Percentiles rank a stretch among this genome's conserved stretches.
phyloP scores from a whole-genome alignment of 1,284 basidiomycete species.

The Ceratobasidium sp. region DNA sequence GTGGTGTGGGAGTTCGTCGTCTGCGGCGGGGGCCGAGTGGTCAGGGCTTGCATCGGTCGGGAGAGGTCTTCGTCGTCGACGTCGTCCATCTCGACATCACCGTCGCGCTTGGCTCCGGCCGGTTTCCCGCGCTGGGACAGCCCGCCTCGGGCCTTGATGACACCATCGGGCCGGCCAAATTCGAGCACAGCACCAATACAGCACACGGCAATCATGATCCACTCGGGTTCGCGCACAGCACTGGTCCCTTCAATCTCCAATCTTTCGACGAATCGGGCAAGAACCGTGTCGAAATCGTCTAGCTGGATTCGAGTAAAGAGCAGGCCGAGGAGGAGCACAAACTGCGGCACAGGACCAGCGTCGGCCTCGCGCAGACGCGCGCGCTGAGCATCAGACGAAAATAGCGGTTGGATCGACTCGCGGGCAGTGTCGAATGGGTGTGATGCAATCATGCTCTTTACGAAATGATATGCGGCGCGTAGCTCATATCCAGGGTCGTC shows the following conservation, averaged over 20 bases:
- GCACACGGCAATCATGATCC: conserved; percentile 93
- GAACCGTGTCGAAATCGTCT: conserved; percentile 83
- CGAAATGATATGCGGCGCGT: conserved; percentile 89
- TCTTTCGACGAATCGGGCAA: conserved; percentile 85
- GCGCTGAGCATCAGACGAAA: conserved; percentile 73
- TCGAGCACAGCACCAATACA: conserved; percentile 86
- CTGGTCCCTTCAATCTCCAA: conserved; percentile 70
- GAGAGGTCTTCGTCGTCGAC: conserved; percentile 77
- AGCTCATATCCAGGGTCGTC: conserved; percentile 85
- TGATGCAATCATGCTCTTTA: conserved; percentile 92
- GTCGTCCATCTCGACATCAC: conserved; percentile 47
- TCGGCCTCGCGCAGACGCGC: conserved; percentile 67
- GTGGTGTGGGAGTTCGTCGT: conserved; percentile 60
- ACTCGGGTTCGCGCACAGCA: conserved; percentile 76
- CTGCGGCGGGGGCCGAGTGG: conserved; percentile 35
- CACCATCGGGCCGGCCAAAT: conserved; percentile 79
- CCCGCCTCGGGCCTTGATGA: conserved; percentile 57
- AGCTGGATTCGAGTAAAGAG: conserved; percentile 93
- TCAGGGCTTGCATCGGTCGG: conserved; percentile 48
- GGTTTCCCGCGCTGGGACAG: conserved; percentile 22
- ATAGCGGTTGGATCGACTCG: conserved; percentile 85
- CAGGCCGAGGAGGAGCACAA: conserved; percentile 93
- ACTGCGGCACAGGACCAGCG: conserved; percentile 78
- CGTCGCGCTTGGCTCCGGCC: conserved; percentile 27
- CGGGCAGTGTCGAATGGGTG: conserved; percentile 87